These are phyloP conservation scores for Trapa incisa DNA, from an alignment of 345 rosid genomes.

Conservation along the genomic window DNA sequence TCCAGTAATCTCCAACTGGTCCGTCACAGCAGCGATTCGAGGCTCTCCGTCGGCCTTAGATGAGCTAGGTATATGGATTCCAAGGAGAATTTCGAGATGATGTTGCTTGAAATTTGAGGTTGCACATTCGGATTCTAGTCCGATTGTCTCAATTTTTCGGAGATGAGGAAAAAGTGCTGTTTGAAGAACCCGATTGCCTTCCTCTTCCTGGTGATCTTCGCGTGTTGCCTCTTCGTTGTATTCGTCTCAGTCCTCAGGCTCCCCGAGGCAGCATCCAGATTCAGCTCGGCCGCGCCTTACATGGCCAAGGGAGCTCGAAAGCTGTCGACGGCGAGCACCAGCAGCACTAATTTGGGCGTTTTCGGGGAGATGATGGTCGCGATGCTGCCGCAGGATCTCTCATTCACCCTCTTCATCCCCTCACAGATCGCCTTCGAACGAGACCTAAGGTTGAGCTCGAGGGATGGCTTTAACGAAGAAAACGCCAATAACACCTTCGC, in stretches of 20 bases:
- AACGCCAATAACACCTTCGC: constrained; percentile 40
- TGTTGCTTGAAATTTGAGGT: not conserved
- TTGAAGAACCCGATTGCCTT: constrained; percentile 25
- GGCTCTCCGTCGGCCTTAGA: not conserved
- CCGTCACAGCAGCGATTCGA: not conserved
- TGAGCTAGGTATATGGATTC: not conserved
- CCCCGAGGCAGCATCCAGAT: constrained; percentile 31
- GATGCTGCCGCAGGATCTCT: constrained; percentile 69
- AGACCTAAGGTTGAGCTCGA: constrained; percentile 32
- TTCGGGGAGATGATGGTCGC: constrained; percentile 69
- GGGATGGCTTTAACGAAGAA: constrained; percentile 18
- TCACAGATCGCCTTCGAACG: constrained; percentile 45
- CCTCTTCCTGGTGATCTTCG: constrained; percentile 24
- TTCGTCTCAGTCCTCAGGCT: constrained; percentile 35
- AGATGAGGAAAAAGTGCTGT: constrained; percentile 27
- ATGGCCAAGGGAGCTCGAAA: constrained; percentile 1
- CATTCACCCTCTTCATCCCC: constrained; percentile 70
- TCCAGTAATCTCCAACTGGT: not conserved
- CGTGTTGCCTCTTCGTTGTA: constrained; percentile 33
- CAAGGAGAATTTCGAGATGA: not conserved
- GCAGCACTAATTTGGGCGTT: constrained; percentile 23
- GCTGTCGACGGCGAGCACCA: not conserved
- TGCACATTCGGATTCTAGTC: not conserved
- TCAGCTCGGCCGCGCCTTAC: constrained; percentile 8
- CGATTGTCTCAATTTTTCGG: not conserved